Conservation (phyloP, 2,329 filamentous ascomycete genomes). For the Elsinoe arachidis region DNA sequence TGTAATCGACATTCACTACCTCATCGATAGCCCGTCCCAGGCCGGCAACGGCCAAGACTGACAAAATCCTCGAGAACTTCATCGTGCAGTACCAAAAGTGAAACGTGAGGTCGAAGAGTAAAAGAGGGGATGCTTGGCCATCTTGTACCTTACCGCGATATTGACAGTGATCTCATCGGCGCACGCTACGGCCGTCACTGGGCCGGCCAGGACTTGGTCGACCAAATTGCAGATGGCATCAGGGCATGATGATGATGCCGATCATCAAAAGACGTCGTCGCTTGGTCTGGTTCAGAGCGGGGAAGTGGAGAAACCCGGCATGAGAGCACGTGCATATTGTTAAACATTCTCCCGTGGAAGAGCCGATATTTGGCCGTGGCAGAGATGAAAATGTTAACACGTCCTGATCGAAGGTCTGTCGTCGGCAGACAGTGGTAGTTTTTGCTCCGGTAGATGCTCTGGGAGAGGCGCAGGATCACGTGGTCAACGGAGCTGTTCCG, state of each 20-base stretch:
- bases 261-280: neutral
- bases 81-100: neutral
- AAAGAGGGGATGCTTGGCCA: constrained; percentile 2
- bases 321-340: neutral
- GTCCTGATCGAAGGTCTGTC: too few species aligned
- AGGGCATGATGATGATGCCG: neutral
- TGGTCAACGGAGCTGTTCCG: neutral
- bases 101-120: neutral
- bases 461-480: neutral
- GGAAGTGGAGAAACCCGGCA: neutral
- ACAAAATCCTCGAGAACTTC: neutral
- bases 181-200: neutral
- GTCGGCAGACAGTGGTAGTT: too few species aligned
- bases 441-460: too few species aligned
- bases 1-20: constrained; percentile 56
- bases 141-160: neutral
- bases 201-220: neutral
- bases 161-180: constrained; percentile 2
- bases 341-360: neutral
- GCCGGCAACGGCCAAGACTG: neutral
- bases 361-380: neutral
- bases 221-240: neutral
- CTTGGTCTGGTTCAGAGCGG: neutral
- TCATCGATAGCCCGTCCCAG: constrained; percentile 27
- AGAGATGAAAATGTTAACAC: too few species aligned